Conservation (phyloP, 768 basidiomycete species). For the Baorangia bicolor region DNA sequence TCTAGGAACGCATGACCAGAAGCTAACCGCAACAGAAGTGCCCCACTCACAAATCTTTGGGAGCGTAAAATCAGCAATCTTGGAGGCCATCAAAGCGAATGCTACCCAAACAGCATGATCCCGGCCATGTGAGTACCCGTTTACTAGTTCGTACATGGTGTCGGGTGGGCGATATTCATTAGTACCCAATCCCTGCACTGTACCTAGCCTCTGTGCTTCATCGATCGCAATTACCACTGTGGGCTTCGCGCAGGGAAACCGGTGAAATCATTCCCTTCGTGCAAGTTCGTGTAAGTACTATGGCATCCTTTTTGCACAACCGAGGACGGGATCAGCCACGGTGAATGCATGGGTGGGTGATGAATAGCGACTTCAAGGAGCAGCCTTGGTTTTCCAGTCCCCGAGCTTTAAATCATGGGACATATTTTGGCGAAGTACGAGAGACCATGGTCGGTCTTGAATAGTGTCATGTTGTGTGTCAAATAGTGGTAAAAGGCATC, state of each 20-base stretch:
- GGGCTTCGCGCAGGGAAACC: background rate
- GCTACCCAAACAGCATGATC: background rate
- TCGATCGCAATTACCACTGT: background rate
- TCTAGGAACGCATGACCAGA: background rate
- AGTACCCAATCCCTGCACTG: background rate
- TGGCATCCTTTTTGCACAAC: background rate
- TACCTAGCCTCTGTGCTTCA: background rate
- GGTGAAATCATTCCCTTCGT: background rate
- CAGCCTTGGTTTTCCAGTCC: background rate
- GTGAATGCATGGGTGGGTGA: background rate
- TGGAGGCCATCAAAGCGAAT: background rate
- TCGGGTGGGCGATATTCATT: background rate
- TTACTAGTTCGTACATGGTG: background rate
- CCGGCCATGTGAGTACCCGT: background rate
- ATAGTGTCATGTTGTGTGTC: background rate
- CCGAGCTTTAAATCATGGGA: background rate
- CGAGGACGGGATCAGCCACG: background rate
- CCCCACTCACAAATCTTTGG: background rate
- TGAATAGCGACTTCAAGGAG: background rate
- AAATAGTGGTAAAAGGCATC: background rate
- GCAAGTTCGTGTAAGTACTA: background rate
- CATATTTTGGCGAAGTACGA: background rate
- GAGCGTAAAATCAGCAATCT: background rate
- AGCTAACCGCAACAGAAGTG: background rate
- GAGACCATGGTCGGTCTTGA: background rate